Evolutionary conservation across 495 filamentous ascomycete species (phyloP).

Genomic region (Aspergillus baeticus): DNA sequence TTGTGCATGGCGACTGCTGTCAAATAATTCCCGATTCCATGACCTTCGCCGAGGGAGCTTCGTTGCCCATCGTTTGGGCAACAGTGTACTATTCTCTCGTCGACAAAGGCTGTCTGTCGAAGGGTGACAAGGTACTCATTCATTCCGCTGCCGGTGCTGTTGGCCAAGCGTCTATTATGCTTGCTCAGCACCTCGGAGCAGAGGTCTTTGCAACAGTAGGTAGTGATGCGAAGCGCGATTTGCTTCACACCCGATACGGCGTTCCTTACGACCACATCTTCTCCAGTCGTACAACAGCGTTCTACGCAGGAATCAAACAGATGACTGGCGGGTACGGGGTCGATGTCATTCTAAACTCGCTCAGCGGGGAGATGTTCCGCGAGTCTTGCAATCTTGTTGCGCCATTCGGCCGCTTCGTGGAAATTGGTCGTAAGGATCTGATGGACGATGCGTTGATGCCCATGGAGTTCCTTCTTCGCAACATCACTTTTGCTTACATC

Average conservation of each 20-base stretch:
- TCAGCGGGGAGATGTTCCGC: slow-evolving; percentile 40
- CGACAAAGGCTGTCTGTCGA: slow-evolving; percentile 39
- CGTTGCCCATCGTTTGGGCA: slow-evolving; percentile 8
- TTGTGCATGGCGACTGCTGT: slow-evolving; percentile 38
- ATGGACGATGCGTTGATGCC: slow-evolving; percentile 21
- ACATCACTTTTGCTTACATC: slow-evolving; percentile 22
- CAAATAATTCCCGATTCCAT: slow-evolving; percentile 23
- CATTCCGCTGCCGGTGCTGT: slow-evolving; percentile 57
- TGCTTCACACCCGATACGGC: slow-evolving; percentile 48
- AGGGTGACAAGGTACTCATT: slow-evolving; percentile 57
- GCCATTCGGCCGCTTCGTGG: slow-evolving; percentile 49
- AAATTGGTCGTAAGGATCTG: slow-evolving; percentile 48
- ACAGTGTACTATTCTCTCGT: slow-evolving; percentile 10
- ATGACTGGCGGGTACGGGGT: slow-evolving; percentile 51
- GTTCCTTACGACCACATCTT: slow-evolving; percentile 58
- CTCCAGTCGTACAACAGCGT: slow-evolving; percentile 41
- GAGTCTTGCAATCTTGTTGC: slow-evolving; percentile 46
- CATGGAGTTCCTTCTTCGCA: slow-evolving; percentile 24
- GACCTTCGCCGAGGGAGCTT: slow-evolving; percentile 13
- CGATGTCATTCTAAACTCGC: slow-evolving; percentile 55
- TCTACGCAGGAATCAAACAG: slow-evolving; percentile 38
- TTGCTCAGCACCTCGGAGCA: slow-evolving; percentile 55
- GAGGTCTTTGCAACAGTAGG: slow-evolving; percentile 61
- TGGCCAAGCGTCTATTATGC: slow-evolving; percentile 58
- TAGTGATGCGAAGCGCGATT: slow-evolving; percentile 48